Evolutionary conservation across 2,329 filamentous ascomycete species (phyloP), one percentile per base, ranked within the genome.

Genomic region (Leptographium lundbergii): DNA sequence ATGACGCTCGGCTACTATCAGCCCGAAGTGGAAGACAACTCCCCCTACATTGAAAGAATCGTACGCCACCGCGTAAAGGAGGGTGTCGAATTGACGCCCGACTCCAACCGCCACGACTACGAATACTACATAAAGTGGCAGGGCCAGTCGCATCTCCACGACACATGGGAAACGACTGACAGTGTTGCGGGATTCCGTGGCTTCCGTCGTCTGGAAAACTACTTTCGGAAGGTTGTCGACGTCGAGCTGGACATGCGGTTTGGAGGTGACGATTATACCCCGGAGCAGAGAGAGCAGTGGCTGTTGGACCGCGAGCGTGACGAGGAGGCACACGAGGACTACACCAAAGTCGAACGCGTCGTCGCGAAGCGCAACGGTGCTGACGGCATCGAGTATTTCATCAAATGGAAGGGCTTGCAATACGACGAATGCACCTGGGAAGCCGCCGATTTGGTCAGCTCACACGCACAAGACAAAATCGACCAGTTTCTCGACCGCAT

Each of bases 351-450:
- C 36, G 94, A 99, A 71, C 85, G 94, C 66, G 86, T 99, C 60
- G 96, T 99, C 66, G 88, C 89, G 58, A 82, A 86, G 60, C 85
- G 88, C 63, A 84, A 90, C 60, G 87, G 86, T 27, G 90, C 94
- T 17, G 86, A 88, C 10, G 89, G 85, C 55, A 82, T 82, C 0
- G 90, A 97, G 70, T 99, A 99, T 71, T 89, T 86, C 64, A 87
- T 97, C 72, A 99, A 99, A 75, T 99, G 94, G 91, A 95, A 94
- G 72, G 89, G 89, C 13, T 81, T 97, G 57, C 89, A 87, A 57
- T 99, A 99, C 69, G 91, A 97, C 66, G 86, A 86, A 63, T 96
- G 89, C 72, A 99, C 95, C 2, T 99, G 95, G 95, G 94, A 99
- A 70, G 74, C 77, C 48, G 88, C 85, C 47, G 79, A 82, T 9